phyloP scores from a whole-genome alignment of 306 rosid species.

The Inga oerstediana region DNA sequence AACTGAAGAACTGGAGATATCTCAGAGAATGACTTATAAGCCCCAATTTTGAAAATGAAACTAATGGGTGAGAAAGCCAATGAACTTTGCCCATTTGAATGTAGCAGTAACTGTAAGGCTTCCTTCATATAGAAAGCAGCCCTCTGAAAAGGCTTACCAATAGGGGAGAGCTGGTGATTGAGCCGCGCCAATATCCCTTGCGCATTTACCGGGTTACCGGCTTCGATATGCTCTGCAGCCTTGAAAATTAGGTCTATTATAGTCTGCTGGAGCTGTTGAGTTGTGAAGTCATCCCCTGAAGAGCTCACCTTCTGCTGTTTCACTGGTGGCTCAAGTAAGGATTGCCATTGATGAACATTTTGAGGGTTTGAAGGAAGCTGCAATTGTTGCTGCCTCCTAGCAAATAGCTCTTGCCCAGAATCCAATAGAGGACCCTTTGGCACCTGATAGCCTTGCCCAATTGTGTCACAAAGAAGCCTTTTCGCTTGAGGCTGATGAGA shows the following conservation, averaged over 20 bases:
- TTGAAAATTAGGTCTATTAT: constrained; percentile 72
- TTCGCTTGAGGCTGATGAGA: constrained; percentile 63
- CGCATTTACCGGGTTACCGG: constrained; percentile 86
- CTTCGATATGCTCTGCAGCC: constrained; percentile 89
- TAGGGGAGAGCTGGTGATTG: constrained; percentile 87
- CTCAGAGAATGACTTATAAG: constrained; percentile 85
- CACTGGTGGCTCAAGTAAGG: constrained; percentile 38
- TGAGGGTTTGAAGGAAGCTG: constrained; percentile 75
- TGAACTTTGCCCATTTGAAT: constrained; percentile 47
- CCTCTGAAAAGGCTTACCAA: constrained; percentile 67
- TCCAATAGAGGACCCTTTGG: constrained; percentile 50
- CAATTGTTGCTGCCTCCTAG: constrained; percentile 51
- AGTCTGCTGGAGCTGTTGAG: constrained; percentile 74
- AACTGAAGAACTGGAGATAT: constrained; percentile 85
- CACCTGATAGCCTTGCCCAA: constrained; percentile 49
- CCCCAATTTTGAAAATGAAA: constrained; percentile 82
- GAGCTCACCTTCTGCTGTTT: constrained; percentile 62
- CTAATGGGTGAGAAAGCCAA: constrained; percentile 63
- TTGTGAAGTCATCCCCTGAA: constrained; percentile 56
- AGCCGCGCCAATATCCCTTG: constrained; percentile 99
- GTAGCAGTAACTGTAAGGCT: constrained; percentile 76
- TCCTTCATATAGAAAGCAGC: constrained; percentile 91
- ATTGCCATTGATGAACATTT: constrained; percentile 64
- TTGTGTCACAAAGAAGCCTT: constrained; percentile 52
- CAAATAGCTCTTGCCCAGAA: constrained; percentile 58